phyloP scores from a whole-genome alignment of 2,329 filamentous ascomycete genomes.

The Pseudocercospora fijiensis region DNA sequence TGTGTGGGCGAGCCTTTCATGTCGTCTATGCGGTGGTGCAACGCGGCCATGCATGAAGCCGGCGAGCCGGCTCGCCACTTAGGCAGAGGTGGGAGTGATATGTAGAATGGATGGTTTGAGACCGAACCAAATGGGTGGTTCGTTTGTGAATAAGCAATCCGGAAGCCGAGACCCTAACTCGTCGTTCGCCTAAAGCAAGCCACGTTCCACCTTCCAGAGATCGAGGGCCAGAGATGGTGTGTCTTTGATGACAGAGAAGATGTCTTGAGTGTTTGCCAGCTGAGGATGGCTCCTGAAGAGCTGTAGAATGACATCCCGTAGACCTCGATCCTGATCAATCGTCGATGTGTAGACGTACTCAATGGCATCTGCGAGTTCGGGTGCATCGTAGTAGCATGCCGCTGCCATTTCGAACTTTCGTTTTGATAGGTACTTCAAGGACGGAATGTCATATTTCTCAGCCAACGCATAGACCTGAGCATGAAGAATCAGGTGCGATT shows the following conservation, averaged over 20 bases:
- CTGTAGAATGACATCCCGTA: conserved; percentile 50
- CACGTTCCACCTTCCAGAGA: conserved; percentile 50
- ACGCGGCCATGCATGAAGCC: conserved; percentile 3
- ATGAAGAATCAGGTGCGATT: conserved; percentile 48
- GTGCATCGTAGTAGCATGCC: conserved; percentile 45
- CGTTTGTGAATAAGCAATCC: conserved; percentile 3
- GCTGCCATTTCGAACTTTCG: conserved; percentile 50
- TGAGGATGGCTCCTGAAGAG: conserved; percentile 49
- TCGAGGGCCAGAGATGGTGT: conserved; percentile 51
- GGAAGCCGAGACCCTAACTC: conserved; percentile 3
- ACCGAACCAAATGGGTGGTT: conserved; percentile 5
- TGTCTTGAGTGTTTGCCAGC: conserved; percentile 47
- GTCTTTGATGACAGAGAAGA: conserved; percentile 47
- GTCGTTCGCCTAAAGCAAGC: conserved; percentile 36
- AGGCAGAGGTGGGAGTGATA: background rate
- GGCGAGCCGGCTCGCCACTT: background rate
- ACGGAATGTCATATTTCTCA: conserved; percentile 53
- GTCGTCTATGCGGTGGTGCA: background rate
- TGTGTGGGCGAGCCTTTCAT: background rate
- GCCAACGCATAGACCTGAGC: conserved; percentile 52
- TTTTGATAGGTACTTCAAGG: conserved; percentile 48
- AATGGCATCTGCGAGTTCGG: conserved; percentile 50
- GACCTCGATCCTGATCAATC: conserved; percentile 50
- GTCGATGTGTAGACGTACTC: conserved; percentile 52
- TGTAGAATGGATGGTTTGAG: background rate